These are phyloP conservation scores for Fusarium liriodendri DNA, from an alignment of 2,329 filamentous ascomycete species.

Conservation along the genomic window DNA sequence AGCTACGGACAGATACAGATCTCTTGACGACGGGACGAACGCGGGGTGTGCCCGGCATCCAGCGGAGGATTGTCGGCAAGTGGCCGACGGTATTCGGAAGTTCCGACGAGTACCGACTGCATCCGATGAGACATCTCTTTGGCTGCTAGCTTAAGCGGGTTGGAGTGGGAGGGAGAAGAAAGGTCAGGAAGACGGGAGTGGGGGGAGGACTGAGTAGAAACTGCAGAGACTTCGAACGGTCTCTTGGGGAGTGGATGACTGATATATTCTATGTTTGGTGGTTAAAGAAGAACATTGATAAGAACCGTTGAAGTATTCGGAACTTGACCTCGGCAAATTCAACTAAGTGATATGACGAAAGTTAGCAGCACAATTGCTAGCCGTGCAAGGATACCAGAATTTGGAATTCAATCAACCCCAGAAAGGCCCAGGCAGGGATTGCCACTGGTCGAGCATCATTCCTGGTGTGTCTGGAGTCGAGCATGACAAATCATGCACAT, in stretches of 20 bases:
- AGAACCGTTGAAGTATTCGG: not conserved
- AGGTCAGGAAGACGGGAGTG: not conserved
- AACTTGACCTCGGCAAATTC: not conserved
- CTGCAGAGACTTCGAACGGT: not conserved
- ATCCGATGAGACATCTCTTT: not conserved
- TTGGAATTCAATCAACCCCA: conserved; percentile 2
- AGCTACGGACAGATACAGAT: not conserved
- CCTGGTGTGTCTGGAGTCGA: not conserved
- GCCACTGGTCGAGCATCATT: not conserved
- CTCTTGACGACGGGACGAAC: not conserved
- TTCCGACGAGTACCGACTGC: not conserved
- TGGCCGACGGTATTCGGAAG: conserved; percentile 18
- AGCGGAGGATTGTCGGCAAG: conserved; percentile 18
- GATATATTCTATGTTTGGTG: not conserved
- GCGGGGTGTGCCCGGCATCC: conserved; percentile 1
- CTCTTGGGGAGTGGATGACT: not conserved
- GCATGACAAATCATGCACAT: conserved; percentile 20
- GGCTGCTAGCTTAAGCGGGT: not conserved
- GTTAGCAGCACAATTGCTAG: not conserved
- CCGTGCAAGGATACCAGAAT: not conserved
- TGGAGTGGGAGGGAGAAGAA: not conserved
- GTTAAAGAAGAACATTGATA: not conserved
- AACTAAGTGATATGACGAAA: conserved; percentile 30
- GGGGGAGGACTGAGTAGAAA: not conserved
- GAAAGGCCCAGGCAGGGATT: not conserved